Conservation (phyloP, 1,139 yeast species). For the Magnusiomyces tetraspermus region DNA sequence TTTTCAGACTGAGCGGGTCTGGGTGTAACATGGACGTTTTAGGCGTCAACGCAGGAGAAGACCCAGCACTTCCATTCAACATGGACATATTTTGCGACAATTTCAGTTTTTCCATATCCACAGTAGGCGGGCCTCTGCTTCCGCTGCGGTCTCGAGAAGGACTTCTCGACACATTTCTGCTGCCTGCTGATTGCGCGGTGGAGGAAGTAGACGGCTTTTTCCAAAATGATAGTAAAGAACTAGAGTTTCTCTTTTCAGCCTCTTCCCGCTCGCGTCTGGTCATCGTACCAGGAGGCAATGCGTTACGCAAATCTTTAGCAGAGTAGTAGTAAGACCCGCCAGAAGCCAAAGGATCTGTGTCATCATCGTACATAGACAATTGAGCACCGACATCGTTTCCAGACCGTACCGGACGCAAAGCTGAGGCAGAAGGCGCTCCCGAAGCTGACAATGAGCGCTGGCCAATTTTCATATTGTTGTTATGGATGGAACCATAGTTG, state of each 20-base stretch:
- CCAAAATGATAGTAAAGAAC: slow-evolving; percentile 1
- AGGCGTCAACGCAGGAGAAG: neutral
- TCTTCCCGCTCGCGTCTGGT: slow-evolving; percentile 3
- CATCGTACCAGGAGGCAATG: neutral
- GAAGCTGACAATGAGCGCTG: neutral
- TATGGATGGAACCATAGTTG: neutral
- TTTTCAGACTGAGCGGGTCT: neutral
- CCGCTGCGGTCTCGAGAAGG: neutral
- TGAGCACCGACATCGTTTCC: slow-evolving; percentile 7
- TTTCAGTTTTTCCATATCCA: neutral
- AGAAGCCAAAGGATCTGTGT: slow-evolving; percentile 14
- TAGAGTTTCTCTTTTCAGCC: neutral
- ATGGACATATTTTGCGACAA: neutral
- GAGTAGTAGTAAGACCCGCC: slow-evolving; percentile 13
- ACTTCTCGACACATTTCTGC: neutral
- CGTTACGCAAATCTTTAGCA: slow-evolving; percentile 9
- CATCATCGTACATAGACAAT: slow-evolving; percentile 6
- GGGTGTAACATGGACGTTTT: neutral
- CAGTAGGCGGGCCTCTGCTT: neutral
- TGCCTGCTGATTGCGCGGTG: neutral
- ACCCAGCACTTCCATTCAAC: neutral
- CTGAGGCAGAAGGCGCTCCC: neutral
- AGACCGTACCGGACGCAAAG: slow-evolving; percentile 5
- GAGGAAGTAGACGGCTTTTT: neutral
- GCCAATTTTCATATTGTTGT: neutral